Percentiles rank a stretch among this genome's conserved stretches.
phyloP scores from a whole-genome alignment of 1,284 basidiomycete genomes.

The Taiwanofungus camphoratus region DNA sequence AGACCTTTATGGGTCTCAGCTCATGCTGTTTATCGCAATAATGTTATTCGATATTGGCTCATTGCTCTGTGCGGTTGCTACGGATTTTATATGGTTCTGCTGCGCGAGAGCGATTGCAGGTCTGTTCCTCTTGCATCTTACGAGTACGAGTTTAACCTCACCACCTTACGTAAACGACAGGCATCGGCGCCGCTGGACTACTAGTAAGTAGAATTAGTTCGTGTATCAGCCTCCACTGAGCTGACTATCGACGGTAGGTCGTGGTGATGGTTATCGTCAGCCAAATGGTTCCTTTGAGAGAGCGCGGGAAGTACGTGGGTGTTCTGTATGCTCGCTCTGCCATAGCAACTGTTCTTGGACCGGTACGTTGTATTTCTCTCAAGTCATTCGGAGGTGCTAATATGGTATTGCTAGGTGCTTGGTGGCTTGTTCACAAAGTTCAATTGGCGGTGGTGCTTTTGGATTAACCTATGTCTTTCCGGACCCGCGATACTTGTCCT shows the following conservation, averaged over 20 bases:
- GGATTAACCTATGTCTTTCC: constrained; percentile 9
- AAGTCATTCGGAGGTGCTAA: neutral
- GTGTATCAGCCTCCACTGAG: neutral
- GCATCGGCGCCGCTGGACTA: constrained; percentile 11
- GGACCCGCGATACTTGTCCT: constrained; percentile 8
- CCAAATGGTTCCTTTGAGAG: constrained; percentile 13
- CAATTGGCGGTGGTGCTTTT: constrained; percentile 14
- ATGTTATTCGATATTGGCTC: constrained; percentile 11
- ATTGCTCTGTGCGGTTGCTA: constrained; percentile 9
- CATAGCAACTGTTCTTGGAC: constrained; percentile 10
- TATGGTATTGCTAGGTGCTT: constrained; percentile 1
- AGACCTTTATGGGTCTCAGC: constrained; percentile 9
- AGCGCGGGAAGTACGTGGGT: constrained; percentile 11
- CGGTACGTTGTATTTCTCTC: constrained; percentile 2
- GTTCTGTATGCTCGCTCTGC: constrained; percentile 12
- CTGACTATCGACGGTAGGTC: constrained; percentile 1
- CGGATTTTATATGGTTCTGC: constrained; percentile 12
- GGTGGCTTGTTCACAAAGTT: constrained; percentile 4
- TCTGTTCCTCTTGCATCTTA: neutral
- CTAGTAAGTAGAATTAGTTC: constrained; percentile 2
- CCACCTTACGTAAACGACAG: constrained; percentile 1
- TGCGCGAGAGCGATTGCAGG: constrained; percentile 10
- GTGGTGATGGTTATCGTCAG: constrained; percentile 13
- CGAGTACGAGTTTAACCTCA: neutral
- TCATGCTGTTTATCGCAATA: constrained; percentile 11